Evolutionary conservation across 192 early-diverging fungal genomes (phyloP).

Genomic region (Helicostylum pulchrum): DNA sequence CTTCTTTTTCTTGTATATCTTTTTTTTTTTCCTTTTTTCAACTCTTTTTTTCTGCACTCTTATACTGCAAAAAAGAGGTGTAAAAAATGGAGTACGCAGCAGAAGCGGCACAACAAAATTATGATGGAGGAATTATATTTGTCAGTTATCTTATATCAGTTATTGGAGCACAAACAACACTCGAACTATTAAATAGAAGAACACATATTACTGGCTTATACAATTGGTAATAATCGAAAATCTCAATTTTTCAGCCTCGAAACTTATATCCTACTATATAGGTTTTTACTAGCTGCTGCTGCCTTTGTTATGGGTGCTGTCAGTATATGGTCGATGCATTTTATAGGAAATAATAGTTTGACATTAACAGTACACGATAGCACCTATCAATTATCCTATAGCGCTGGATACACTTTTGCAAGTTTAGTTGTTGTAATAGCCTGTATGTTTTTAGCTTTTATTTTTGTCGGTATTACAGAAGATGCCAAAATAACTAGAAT

Average conservation of each 20-base stretch:
- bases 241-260: background rate
- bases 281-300: slow-evolving; percentile 33
- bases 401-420: slow-evolving; percentile 29
- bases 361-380: slow-evolving; percentile 10
- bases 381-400: slow-evolving; percentile 28
- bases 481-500: slow-evolving; percentile 32
- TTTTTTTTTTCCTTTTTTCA: no score
- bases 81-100: background rate
- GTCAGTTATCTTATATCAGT: slow-evolving; percentile 36
- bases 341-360: slow-evolving; percentile 39
- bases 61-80: no score
- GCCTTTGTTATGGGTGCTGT: slow-evolving; percentile 41
- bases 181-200: slow-evolving; percentile 39
- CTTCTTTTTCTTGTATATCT: no score
- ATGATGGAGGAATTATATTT: slow-evolving; percentile 30
- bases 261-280: slow-evolving; percentile 19
- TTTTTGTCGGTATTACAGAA: slow-evolving; percentile 32
- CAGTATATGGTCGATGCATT: slow-evolving; percentile 45
- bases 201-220: slow-evolving; percentile 30
- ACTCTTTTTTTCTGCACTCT: no score
- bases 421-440: slow-evolving; percentile 32
- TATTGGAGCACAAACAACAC: slow-evolving; percentile 37
- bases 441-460: slow-evolving; percentile 35
- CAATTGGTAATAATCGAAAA: slow-evolving; percentile 23
- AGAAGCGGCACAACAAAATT: slow-evolving; percentile 14